These are phyloP conservation scores for Avena sativa DNA, from an alignment of 176 grass and related monocot genomes.

Conservation along the genomic window DNA sequence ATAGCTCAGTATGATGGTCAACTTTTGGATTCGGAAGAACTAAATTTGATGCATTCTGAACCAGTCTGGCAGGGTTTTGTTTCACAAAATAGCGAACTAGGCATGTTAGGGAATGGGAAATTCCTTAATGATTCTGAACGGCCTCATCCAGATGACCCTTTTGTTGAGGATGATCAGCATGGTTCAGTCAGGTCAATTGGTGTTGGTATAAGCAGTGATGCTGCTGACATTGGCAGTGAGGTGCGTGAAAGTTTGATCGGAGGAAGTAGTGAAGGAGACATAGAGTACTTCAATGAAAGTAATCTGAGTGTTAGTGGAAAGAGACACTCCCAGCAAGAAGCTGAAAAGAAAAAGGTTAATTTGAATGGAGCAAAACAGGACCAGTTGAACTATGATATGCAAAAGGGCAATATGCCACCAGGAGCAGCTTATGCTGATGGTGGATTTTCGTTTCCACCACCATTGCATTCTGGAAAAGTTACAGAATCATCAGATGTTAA, in stretches of 20 bases:
- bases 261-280: conserved; percentile 97
- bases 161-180: conserved; percentile 97
- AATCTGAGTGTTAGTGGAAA: conserved; percentile 68
- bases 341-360: conserved; percentile 55
- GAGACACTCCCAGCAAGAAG: conserved; percentile 60
- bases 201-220: conserved; percentile 92
- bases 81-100: conserved; percentile 83
- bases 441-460: conserved; percentile 86
- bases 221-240: conserved; percentile 97
- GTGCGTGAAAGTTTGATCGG: conserved; percentile 94
- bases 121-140: conserved; percentile 58
- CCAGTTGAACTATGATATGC: conserved; percentile 46
- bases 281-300: conserved; percentile 70
- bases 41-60: conserved; percentile 97
- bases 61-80: conserved; percentile 98
- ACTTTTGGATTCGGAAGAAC: conserved; percentile 88
- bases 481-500: conserved; percentile 59
- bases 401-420: conserved; percentile 53
- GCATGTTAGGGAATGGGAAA: conserved; percentile 83
- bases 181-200: conserved; percentile 97
- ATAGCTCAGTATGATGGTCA: conserved; percentile 89
- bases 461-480: conserved; percentile 58
- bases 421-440: conserved; percentile 49
- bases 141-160: conserved; percentile 72
- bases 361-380: conserved; percentile 56